Base-by-base conservation (phyloP, 2,329 filamentous ascomycete genomes). In the Alternaria postmessia region DNA sequence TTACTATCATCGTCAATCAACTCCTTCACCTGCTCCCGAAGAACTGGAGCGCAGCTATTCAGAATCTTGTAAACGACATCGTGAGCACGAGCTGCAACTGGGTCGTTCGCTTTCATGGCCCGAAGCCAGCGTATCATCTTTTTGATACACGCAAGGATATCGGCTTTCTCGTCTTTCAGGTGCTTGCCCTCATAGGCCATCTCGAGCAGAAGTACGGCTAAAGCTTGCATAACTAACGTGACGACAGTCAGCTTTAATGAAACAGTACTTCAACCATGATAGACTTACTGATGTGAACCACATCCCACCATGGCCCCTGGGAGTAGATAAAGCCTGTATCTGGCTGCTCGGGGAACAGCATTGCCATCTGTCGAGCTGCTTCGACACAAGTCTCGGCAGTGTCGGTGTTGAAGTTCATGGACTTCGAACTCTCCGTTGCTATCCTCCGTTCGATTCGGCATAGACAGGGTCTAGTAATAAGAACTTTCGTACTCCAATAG, bases 231-330 rank as follows among this genome's bases (percentile, higher is more conserved):
- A 7, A 81, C 69, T 70, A 49, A 12, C 22, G 20, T 7, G 6
- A 36, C 20, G 0, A 24, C 30, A 11, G 12, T 63, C 8, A 58
- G 51, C 14, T 7, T 11, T 3, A 6, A 6, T 44, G 0, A 14
- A 1, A 20, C 9, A 9, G 3, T 12, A 11, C 6, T 12, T 22
- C 5, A n/a, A 1, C 3, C 2, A 6, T 7, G 7, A 1, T 9
- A 46, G 14, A 64, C 67, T 60, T 57, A 72, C 70, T 62, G 12
- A 75, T 71, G 54, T 81, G 79, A 14, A 80, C 60, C 1, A 78
- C 52, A n/a, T 70, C 77, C 78, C 79, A 81, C 80, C 79, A 81
- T 5, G 80, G 79, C 5, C 67, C 72, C 7, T 65, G 68, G 18
- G 61, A 47, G 54, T 79, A 79, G 2, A 73, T 57, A 8, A 68